Conservation (phyloP, 306 rosid genomes). For the Medicago arabica region DNA sequence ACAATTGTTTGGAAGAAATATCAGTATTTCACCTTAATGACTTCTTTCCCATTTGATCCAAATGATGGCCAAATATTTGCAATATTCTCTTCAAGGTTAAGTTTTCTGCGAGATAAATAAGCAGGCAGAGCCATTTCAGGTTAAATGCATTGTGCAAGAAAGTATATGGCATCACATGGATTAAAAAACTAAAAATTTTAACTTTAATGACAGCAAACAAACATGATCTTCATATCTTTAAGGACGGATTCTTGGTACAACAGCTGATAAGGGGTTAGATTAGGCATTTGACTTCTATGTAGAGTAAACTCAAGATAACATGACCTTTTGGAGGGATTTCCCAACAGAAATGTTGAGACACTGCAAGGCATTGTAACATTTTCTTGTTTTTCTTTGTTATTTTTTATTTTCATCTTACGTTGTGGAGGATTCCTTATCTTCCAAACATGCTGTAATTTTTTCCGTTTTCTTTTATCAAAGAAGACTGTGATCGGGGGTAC, state of each 20-base stretch:
- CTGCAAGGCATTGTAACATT: neutral
- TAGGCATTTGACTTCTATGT: neutral
- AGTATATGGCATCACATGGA: neutral
- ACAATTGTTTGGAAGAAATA: slow-evolving; percentile 25
- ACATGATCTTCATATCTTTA: neutral
- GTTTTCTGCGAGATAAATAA: slow-evolving; percentile 62
- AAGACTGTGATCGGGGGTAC: neutral
- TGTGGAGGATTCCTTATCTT: neutral
- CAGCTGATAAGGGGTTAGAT: neutral
- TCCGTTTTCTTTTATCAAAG: neutral
- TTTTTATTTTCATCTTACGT: neutral
- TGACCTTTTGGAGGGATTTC: neutral
- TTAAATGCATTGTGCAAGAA: slow-evolving; percentile 11
- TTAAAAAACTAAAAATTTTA: neutral
- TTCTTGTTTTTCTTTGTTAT: neutral
- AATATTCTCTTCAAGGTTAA: slow-evolving; percentile 80
- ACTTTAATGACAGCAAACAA: neutral
- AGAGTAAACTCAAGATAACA: neutral
- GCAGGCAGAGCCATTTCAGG: slow-evolving; percentile 29
- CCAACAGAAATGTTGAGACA: neutral
- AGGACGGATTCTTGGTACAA: neutral
- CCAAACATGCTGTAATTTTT: neutral
- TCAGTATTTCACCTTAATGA: slow-evolving; percentile 67
- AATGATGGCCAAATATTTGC: slow-evolving; percentile 91
- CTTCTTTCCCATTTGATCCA: slow-evolving; percentile 77